phyloP scores from a whole-genome alignment of 768 basidiomycete species.

The Mycena belliarum region DNA sequence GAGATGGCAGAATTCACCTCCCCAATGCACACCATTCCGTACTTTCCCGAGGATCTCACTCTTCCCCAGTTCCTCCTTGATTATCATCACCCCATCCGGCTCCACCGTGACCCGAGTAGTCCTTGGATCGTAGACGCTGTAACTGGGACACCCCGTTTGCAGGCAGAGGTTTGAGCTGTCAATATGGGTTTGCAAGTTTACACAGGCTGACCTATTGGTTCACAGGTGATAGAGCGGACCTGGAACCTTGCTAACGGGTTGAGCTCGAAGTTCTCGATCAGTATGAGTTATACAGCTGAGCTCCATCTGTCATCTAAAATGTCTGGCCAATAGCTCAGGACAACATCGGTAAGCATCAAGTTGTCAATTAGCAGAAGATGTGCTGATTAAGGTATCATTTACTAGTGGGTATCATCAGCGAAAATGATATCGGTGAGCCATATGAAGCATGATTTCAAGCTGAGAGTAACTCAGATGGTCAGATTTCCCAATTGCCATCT shows the following conservation, averaged over 20 bases:
- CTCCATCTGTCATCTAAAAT: not conserved
- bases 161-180: too few species aligned
- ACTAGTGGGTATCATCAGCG: slow-evolving; percentile 6
- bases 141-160: too few species aligned
- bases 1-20: too few species aligned
- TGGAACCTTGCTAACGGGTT: slow-evolving; percentile 9
- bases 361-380: not conserved
- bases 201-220: too few species aligned
- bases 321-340: not conserved
- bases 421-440: slow-evolving; percentile 5
- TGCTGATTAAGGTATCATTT: not conserved
- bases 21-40: too few species aligned
- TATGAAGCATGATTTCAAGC: not conserved
- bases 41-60: too few species aligned
- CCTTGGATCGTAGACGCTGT: too few species aligned
- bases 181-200: too few species aligned
- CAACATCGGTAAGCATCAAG: not conserved
- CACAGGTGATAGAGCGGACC: not conserved
- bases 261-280: not conserved
- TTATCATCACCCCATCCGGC: too few species aligned
- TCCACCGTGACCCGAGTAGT: too few species aligned
- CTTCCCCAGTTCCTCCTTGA: too few species aligned
- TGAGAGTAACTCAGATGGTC: too few species aligned
- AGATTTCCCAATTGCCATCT: slow-evolving; percentile 7
- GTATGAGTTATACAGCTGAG: not conserved